Evolutionary conservation across 805 yeast genomes (phyloP).

Genomic region (Hanseniaspora occidentalis): DNA sequence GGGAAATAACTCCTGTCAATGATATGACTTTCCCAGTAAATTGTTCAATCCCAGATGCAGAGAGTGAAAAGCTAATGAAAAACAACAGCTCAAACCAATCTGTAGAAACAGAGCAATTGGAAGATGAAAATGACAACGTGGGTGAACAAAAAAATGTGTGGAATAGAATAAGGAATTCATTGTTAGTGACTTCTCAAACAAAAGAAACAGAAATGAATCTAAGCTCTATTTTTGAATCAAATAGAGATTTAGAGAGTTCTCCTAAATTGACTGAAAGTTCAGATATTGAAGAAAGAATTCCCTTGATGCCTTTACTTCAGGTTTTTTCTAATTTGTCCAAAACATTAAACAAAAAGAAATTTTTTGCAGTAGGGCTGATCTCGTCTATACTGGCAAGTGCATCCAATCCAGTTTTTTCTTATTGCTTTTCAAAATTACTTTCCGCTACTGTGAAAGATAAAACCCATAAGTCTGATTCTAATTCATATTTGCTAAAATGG

Average conservation of each 20-base stretch:
- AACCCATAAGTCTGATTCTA: conserved; percentile 8
- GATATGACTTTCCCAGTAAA: too few relatives aligned
- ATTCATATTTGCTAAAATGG: conserved; percentile 42
- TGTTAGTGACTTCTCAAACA: not conserved
- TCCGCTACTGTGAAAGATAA: conserved; percentile 43
- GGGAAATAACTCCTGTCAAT: too few relatives aligned
- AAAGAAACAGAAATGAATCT: too few relatives aligned
- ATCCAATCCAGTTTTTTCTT: conserved; percentile 68
- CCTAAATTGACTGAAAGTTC: not conserved
- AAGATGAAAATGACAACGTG: not conserved
- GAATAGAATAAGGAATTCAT: not conserved
- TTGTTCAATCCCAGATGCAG: too few relatives aligned
- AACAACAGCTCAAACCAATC: too few relatives aligned
- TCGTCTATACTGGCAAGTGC: conserved; percentile 47
- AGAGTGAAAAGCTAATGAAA: too few relatives aligned
- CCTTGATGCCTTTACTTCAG: conserved; percentile 14
- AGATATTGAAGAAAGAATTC: conserved; percentile 2
- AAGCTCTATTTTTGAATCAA: not conserved
- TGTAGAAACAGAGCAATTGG: too few relatives aligned
- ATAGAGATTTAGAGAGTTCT: not conserved
- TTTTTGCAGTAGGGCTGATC: conserved; percentile 37
- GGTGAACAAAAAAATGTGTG: not conserved
- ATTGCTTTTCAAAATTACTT: conserved; percentile 56
- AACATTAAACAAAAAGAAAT: conserved; percentile 15
- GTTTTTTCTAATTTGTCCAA: conserved; percentile 15